These are phyloP conservation scores for Wickerhamomyces sydowiorum DNA, from an alignment of 805 yeast species.

Conservation along the genomic window DNA sequence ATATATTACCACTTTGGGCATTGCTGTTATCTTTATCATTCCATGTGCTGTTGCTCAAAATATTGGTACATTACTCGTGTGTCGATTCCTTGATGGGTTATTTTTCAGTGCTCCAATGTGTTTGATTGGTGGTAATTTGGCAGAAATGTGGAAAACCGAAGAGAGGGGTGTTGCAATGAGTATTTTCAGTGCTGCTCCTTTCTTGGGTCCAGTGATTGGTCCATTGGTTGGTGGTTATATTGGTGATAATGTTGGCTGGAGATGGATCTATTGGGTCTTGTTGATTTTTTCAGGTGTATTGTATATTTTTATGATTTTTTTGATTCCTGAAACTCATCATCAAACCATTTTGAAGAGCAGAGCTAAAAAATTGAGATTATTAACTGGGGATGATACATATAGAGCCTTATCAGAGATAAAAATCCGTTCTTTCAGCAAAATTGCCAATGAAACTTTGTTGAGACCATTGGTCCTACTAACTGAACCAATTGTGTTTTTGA, in stretches of 20 bases:
- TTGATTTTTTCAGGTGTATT: conserved; percentile 48
- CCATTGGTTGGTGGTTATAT: conserved; percentile 60
- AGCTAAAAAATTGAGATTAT: conserved; percentile 46
- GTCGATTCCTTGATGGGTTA: conserved; percentile 64
- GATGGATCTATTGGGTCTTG: conserved; percentile 65
- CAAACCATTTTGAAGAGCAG: conserved; percentile 48
- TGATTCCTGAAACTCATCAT: conserved; percentile 61
- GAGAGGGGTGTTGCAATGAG: conserved; percentile 66
- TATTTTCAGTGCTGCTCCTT: conserved; percentile 66
- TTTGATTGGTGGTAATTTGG: conserved; percentile 69
- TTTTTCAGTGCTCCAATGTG: conserved; percentile 73
- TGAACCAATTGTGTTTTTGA: conserved; percentile 49
- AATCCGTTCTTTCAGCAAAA: conserved; percentile 31
- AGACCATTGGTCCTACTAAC: conserved; percentile 46
- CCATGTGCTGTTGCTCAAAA: conserved; percentile 34
- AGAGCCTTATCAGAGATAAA: conserved; percentile 44
- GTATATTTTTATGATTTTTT: conserved; percentile 30
- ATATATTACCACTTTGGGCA: conserved; percentile 43
- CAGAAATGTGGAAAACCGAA: conserved; percentile 62
- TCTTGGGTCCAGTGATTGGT: conserved; percentile 62
- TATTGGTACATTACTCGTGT: conserved; percentile 21
- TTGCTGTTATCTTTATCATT: conserved; percentile 52
- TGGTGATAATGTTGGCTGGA: conserved; percentile 58
- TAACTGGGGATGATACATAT: conserved; percentile 46
- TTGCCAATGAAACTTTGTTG: conserved; percentile 39